Evolutionary conservation across 2,329 filamentous ascomycete species (phyloP).

Genomic region (Penicillium rolfsii): DNA sequence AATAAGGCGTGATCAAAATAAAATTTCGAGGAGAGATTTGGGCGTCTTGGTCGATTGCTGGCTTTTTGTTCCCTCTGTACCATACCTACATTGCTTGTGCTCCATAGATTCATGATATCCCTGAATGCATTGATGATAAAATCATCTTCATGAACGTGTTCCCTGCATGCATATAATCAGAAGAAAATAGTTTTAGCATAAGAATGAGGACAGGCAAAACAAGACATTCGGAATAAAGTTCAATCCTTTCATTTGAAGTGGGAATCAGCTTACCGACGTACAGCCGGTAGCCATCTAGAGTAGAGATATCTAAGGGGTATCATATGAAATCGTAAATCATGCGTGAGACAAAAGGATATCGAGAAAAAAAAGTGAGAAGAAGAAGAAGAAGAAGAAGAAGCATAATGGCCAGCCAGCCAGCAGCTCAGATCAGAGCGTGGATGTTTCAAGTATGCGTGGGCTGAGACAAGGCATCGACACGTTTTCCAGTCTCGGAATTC

Average conservation of each 20-base stretch:
- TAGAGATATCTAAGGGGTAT: constrained; percentile 33
- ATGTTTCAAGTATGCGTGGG: constrained; percentile 29
- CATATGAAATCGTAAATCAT: constrained; percentile 33
- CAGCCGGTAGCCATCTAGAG: constrained; percentile 19
- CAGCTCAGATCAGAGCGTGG: constrained; percentile 23
- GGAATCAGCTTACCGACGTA: constrained; percentile 2
- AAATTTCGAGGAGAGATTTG: background rate
- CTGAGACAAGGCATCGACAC: constrained; percentile 28
- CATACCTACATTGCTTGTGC: constrained; percentile 17
- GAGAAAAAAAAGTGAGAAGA: background rate
- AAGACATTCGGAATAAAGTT: background rate
- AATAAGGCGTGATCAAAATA: constrained; percentile 43
- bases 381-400: background rate
- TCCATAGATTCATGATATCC: constrained; percentile 32
- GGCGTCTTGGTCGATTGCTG: background rate
- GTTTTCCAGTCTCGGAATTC: constrained; percentile 25
- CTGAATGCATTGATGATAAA: constrained; percentile 23
- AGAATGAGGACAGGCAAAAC: background rate
- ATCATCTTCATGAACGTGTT: background rate
- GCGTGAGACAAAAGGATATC: constrained; percentile 1
- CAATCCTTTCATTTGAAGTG: constrained; percentile 3
- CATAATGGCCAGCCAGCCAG: background rate
- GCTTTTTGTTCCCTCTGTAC: constrained; percentile 20
- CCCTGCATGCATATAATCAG: too few species aligned
- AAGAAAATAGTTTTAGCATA: background rate